phyloP scores from a whole-genome alignment of 495 filamentous ascomycete species.

The Sabuloglossum arenarium region DNA sequence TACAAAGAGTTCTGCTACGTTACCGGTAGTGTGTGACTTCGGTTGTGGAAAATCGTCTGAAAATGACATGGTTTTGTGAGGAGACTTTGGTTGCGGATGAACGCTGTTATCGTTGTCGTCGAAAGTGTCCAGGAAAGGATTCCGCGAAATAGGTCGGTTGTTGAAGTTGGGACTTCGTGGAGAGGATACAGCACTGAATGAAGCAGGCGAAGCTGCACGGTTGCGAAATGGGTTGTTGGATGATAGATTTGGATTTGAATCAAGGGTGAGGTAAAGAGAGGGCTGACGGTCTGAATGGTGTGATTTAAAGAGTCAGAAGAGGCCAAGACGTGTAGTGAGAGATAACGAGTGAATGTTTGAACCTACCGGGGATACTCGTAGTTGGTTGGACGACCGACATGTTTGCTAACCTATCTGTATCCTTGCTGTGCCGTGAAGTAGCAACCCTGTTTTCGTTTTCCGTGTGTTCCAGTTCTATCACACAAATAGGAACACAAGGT shows the following conservation, averaged over 20 bases:
- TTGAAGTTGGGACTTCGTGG: conserved; percentile 25
- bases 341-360: neutral
- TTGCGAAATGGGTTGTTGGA: conserved; percentile 99
- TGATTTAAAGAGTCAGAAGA: neutral
- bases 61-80: neutral
- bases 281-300: neutral
- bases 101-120: conserved; percentile 28
- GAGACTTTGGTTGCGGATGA: conserved; percentile 15
- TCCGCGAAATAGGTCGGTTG: conserved; percentile 57
- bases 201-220: conserved; percentile 47
- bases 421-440: neutral
- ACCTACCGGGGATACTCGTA: neutral
- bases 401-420: neutral
- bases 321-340: neutral
- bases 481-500: neutral
- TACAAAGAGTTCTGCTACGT: neutral
- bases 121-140: conserved; percentile 74
- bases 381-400: conserved; percentile 1
- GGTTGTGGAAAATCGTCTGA: neutral
- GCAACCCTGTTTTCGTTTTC: neutral
- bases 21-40: neutral
- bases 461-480: neutral
- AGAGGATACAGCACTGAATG: conserved; percentile 19
- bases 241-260: conserved; percentile 12
- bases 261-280: neutral